phyloP scores from a whole-genome alignment of 108 stramenopile genomes.

The Nannochloropsis oceanica region DNA sequence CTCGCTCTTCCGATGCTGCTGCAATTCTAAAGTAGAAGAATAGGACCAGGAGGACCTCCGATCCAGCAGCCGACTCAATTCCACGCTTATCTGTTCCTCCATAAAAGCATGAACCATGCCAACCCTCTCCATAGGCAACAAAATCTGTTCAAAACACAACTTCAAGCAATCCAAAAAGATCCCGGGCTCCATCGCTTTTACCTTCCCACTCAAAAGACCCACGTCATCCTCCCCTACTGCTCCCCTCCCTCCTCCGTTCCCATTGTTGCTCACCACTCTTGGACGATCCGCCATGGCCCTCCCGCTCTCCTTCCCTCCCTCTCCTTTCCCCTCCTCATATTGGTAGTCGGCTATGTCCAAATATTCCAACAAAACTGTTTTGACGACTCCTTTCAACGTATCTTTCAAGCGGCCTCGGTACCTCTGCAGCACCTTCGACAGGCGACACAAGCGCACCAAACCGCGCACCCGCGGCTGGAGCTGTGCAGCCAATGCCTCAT shows the following conservation, averaged over 20 bases:
- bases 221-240: neutral
- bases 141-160: slow-evolving; percentile 26
- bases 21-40: neutral
- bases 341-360: slow-evolving; percentile 1
- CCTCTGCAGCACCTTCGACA: slow-evolving; percentile 11
- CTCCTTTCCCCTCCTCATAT: neutral
- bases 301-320: neutral
- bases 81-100: neutral
- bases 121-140: neutral
- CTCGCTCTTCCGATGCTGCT: neutral
- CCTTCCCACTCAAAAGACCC: neutral
- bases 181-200: slow-evolving; percentile 7
- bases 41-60: neutral
- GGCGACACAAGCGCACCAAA: slow-evolving; percentile 5
- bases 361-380: slow-evolving; percentile 21
- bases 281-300: neutral
- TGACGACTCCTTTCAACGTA: slow-evolving; percentile 17
- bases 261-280: neutral
- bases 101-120: neutral
- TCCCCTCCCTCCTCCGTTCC: neutral
- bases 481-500: neutral
- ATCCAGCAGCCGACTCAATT: neutral
- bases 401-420: slow-evolving; percentile 3
- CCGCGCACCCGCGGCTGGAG: slow-evolving; percentile 8
- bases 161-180: slow-evolving; percentile 10